Evolutionary conservation across 2,329 filamentous ascomycete genomes (phyloP).

Genomic region (Teratosphaeriaceae sp.): DNA sequence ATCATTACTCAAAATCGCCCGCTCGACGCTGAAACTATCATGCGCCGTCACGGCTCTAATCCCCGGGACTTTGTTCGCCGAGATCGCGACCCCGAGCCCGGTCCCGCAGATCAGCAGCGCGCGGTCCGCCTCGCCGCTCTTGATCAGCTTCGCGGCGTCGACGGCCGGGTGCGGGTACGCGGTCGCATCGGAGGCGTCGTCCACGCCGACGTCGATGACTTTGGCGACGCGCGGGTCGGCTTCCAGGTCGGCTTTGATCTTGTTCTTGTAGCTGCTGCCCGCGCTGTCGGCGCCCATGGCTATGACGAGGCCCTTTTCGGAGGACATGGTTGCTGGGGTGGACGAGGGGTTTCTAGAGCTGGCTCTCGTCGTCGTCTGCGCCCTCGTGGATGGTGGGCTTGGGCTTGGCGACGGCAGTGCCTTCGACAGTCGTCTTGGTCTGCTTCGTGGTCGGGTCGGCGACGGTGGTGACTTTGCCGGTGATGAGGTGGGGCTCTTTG

Average conservation of each 20-base stretch:
- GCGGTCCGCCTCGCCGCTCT: constrained; percentile 61
- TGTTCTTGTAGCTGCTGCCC: constrained; percentile 70
- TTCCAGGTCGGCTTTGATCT: constrained; percentile 66
- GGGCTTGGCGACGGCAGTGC: constrained; percentile 13
- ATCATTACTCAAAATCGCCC: constrained; percentile 74
- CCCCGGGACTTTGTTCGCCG: constrained; percentile 82
- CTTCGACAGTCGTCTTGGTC: constrained; percentile 28
- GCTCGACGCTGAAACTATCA: constrained; percentile 77
- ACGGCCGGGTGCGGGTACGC: constrained; percentile 76
- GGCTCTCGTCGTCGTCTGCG: constrained; percentile 26
- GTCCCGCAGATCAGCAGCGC: constrained; percentile 81
- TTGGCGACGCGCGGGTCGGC: constrained; percentile 59
- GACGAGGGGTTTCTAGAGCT: constrained; percentile 16
- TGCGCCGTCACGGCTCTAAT: constrained; percentile 85
- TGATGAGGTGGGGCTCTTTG: constrained; percentile 28
- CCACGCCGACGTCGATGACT: constrained; percentile 69
- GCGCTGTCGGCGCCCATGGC: constrained; percentile 64
- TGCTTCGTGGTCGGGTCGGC: constrained; percentile 33
- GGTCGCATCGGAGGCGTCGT: constrained; percentile 61
- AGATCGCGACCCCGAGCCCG: constrained; percentile 77
- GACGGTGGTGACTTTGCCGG: constrained; percentile 28
- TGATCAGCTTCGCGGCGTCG: constrained; percentile 59
- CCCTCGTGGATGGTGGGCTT: constrained; percentile 10
- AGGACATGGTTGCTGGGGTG: constrained; percentile 14
- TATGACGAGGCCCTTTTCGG: constrained; percentile 38